phyloP scores from a whole-genome alignment of 768 basidiomycete genomes.

The Pulveroboletus sp. region DNA sequence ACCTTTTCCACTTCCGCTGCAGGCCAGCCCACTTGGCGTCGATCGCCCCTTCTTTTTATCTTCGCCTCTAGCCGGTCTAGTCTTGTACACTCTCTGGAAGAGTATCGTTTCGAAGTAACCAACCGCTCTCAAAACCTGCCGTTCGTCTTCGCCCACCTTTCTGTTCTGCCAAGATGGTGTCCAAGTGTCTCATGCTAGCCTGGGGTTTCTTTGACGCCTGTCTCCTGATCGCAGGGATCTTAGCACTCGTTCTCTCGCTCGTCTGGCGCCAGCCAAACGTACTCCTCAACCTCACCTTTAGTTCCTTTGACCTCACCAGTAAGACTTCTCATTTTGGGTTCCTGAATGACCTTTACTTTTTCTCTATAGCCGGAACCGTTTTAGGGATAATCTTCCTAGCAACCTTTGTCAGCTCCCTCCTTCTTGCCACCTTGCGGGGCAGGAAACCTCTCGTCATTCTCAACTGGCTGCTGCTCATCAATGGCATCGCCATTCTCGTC shows the following conservation, averaged over 20 bases:
- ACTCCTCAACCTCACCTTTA: conserved; percentile 72
- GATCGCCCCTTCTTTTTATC: conserved; percentile 53
- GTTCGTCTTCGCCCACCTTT: neutral
- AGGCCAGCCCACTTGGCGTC: conserved; percentile 57
- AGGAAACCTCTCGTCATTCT: conserved; percentile 67
- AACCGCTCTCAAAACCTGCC: conserved; percentile 7
- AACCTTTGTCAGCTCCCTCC: conserved; percentile 68
- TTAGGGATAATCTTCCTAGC: conserved; percentile 62
- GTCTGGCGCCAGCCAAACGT: conserved; percentile 64
- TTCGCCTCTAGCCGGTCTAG: conserved; percentile 40
- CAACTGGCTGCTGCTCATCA: conserved; percentile 68
- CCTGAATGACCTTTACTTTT: neutral
- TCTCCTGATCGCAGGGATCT: conserved; percentile 63
- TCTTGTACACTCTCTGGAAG: conserved; percentile 51
- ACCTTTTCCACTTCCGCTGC: conserved; percentile 21
- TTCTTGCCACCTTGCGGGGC: conserved; percentile 65
- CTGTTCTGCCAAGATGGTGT: conserved; percentile 50
- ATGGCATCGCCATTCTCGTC: conserved; percentile 55
- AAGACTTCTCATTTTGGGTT: conserved; percentile 20
- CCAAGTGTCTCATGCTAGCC: conserved; percentile 60
- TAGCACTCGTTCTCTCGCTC: conserved; percentile 64
- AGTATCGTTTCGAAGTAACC: conserved; percentile 27
- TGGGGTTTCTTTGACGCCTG: conserved; percentile 71
- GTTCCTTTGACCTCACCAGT: conserved; percentile 55
- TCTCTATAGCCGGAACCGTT: conserved; percentile 55